Evolutionary conservation across 768 basidiomycete species (phyloP), one percentile per base, ranked within the genome.

Genomic region (Lactarius hengduanensis): DNA sequence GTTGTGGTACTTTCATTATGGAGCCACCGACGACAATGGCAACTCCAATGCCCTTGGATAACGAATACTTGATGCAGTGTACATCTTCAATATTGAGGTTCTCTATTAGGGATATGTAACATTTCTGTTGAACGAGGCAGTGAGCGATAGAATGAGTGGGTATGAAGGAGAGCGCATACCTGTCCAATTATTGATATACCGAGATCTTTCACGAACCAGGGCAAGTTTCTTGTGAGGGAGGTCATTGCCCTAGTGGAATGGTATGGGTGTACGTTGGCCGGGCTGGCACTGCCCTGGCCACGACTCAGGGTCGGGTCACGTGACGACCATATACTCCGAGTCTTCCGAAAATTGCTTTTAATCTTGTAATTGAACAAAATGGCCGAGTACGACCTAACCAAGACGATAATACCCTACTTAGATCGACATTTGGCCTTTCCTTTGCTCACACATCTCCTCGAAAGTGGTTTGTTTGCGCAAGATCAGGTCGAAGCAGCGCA

Each of bases 341-440:
- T n/a, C 22, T 8, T 32, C 13, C 47, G 5, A 38, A 38, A 58
- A 11, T 36, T 15, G 34, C 3, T 20, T 56, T 57, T 22, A 40
- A 40, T 40, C 45, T 45, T 22, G 13, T 6, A 26, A 58, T 20
- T 28, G 13, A 20, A 28, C 53, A 82, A 73, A 76, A 91, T 92
- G 93, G 88, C 93, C 20, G 91, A 96, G 76, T 84, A 89, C 84
- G 94, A 97, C 78, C 86, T 98, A 72, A 91, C 94, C 18, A 88
- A 89, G 76, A 92, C 90, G 64, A 85, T 98, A 61, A 91, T 98
- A 65, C 88, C 94, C 2, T 91, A 93, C 80, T 82, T 97, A 67
- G 97, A 99, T 78, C 86, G 97, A 61, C 97, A 99, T 82, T 84
- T 99, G 36, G 89, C 91, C 45, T 91, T 98, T 72, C 96, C 97